Percentiles rank a stretch among this genome's conserved stretches.
Conservation (phyloP, 2,329 filamentous ascomycete species). For the Fusarium pseudograminearum region DNA sequence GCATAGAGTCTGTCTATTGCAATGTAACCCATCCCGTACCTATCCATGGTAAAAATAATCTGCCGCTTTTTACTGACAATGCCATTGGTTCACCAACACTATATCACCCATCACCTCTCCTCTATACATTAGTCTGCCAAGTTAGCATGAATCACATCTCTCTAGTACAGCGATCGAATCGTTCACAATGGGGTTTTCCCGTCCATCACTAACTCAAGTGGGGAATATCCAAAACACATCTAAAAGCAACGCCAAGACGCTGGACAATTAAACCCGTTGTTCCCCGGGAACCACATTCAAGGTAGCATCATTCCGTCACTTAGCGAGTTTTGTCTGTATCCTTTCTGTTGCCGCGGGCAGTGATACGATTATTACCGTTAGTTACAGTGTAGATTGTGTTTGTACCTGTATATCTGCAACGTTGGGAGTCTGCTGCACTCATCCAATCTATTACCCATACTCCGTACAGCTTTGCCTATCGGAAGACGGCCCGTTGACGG, state of each 20-base stretch:
- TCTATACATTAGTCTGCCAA: too few relatives aligned
- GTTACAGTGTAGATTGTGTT: too few relatives aligned
- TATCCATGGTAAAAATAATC: neutral
- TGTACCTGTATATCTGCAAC: too few relatives aligned
- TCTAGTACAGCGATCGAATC: neutral
- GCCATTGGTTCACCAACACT: neutral
- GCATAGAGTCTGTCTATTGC: neutral
- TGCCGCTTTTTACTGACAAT: neutral
- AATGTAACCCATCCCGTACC: neutral
- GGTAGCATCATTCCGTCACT: neutral
- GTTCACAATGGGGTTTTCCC: neutral
- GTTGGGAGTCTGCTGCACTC: too few relatives aligned
- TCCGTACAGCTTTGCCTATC: neutral
- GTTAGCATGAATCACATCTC: neutral
- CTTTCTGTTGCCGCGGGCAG: neutral
- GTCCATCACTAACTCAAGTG: neutral
- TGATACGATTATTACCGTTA: neutral
- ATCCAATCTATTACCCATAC: neutral
- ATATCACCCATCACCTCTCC: neutral
- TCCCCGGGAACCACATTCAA: conserved; percentile 24
- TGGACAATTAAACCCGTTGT: conserved; percentile 19
- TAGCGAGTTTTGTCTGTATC: neutral
- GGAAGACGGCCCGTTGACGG: conserved; percentile 3
- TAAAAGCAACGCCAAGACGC: conserved; percentile 18
- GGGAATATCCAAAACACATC: neutral